These are phyloP conservation scores for Crithidia sp. DNA, from an alignment of 208 protist genomes.

Conservation along the genomic window DNA sequence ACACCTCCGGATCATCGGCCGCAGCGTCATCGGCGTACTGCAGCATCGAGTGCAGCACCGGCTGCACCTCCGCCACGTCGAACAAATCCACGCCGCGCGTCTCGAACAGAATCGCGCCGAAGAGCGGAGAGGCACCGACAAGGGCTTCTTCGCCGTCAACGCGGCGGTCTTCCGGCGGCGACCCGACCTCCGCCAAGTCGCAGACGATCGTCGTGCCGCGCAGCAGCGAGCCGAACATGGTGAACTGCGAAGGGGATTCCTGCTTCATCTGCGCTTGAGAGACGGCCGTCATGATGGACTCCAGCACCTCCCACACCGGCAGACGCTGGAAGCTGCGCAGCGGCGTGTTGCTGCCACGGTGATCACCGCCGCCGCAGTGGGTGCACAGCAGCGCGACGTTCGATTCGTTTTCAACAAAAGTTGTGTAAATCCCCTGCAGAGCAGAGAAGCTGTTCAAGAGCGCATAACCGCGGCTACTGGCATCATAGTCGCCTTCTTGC, in stretches of 20 bases:
- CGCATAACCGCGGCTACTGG: neutral
- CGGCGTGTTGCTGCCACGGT: neutral
- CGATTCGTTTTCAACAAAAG: conserved; percentile 31
- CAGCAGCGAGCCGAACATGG: conserved; percentile 42
- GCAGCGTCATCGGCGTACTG: conserved; percentile 30
- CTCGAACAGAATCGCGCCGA: conserved; percentile 41
- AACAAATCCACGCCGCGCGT: conserved; percentile 34
- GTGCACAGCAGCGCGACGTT: conserved; percentile 37
- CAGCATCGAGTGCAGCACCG: conserved; percentile 38
- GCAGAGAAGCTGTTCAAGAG: conserved; percentile 17
- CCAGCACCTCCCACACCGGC: conserved; percentile 32
- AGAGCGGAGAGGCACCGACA: conserved; percentile 43
- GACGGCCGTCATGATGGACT: conserved; percentile 17
- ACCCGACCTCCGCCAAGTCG: conserved; percentile 33
- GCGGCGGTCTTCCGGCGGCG: conserved; percentile 3
- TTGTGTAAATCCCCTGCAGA: conserved; percentile 18
- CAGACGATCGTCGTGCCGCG: conserved; percentile 24
- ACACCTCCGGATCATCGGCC: conserved; percentile 12
- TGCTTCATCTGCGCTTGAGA: conserved; percentile 2
- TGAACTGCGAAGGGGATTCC: conserved; percentile 26
- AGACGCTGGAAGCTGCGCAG: conserved; percentile 28
- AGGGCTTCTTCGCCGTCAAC: conserved; percentile 15
- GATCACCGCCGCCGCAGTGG: neutral
- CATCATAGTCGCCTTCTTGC: conserved; percentile 2
- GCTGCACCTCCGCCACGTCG: conserved; percentile 13